phyloP scores from a whole-genome alignment of 805 yeast species.

The Cyberlindnera nakhonratchasimensis region DNA sequence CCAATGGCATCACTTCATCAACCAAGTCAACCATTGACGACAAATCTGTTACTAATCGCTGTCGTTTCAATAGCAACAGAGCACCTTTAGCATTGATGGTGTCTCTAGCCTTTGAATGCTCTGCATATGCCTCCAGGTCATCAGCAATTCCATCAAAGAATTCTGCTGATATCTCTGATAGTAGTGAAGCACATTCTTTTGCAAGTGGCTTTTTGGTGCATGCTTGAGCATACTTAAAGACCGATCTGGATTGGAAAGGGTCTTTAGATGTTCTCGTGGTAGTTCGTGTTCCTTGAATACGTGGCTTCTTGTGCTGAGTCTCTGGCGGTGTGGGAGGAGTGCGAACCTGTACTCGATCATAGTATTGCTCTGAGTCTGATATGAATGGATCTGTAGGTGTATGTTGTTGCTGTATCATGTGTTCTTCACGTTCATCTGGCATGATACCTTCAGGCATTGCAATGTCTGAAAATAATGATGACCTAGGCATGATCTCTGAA shows the following conservation, averaged over 20 bases:
- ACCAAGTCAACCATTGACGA: slow-evolving; percentile 26
- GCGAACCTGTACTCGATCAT: neutral
- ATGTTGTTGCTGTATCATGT: neutral
- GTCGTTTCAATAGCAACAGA: slow-evolving; percentile 30
- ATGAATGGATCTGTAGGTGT: slow-evolving; percentile 9
- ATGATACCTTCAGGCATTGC: slow-evolving; percentile 28
- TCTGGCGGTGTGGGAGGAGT: slow-evolving; percentile 9
- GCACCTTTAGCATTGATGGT: slow-evolving; percentile 28
- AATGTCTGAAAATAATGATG: slow-evolving; percentile 21
- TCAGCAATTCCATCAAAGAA: slow-evolving; percentile 29
- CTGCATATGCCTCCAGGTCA: slow-evolving; percentile 32
- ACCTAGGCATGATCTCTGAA: slow-evolving; percentile 6
- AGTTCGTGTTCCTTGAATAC: neutral
- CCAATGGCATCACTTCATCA: slow-evolving; percentile 30
- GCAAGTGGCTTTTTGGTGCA: slow-evolving; percentile 14
- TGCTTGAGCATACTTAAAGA: slow-evolving; percentile 12
- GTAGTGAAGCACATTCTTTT: slow-evolving; percentile 21
- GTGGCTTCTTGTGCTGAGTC: neutral
- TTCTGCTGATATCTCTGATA: slow-evolving; percentile 26
- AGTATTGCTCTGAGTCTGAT: neutral
- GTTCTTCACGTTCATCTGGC: slow-evolving; percentile 10
- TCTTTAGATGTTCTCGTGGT: neutral
- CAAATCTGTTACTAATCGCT: slow-evolving; percentile 22
- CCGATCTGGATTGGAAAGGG: slow-evolving; percentile 6
- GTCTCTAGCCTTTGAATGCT: slow-evolving; percentile 30